phyloP scores from a whole-genome alignment of 2,329 filamentous ascomycete genomes.

The Ceratocystis cubensis region DNA sequence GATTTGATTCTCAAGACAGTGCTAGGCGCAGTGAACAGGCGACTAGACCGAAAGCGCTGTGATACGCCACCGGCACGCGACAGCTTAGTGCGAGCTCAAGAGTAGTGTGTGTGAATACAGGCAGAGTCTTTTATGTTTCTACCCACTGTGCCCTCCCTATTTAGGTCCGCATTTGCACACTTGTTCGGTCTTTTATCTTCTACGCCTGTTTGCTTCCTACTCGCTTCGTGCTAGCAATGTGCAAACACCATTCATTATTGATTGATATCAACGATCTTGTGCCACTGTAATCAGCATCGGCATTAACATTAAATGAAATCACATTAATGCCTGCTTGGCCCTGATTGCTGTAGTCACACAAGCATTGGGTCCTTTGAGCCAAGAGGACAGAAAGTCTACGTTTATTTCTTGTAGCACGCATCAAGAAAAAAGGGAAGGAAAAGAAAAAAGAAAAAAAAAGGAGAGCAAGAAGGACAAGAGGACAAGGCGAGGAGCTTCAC shows the following conservation, averaged over 20 bases:
- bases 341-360: neutral
- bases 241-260: neutral
- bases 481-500: neutral
- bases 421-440: neutral
- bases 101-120: no score
- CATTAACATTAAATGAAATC: no score
- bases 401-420: no score
- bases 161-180: neutral
- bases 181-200: neutral
- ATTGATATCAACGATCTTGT: neutral
- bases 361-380: neutral
- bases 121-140: neutral
- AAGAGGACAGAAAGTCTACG: neutral
- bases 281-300: neutral
- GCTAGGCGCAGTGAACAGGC: slow-evolving; percentile 57
- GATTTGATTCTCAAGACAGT: slow-evolving; percentile 71
- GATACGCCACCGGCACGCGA: neutral
- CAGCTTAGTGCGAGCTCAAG: no score
- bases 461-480: neutral
- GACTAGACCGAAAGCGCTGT: slow-evolving; percentile 27
- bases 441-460: neutral
- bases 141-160: neutral
- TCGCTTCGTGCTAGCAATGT: neutral
- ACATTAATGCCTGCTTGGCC: no score
- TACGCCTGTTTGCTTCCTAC: neutral